These are phyloP conservation scores for Suhomyces choctaworum DNA, from an alignment of 1,139 yeast species.

Conservation along the genomic window DNA sequence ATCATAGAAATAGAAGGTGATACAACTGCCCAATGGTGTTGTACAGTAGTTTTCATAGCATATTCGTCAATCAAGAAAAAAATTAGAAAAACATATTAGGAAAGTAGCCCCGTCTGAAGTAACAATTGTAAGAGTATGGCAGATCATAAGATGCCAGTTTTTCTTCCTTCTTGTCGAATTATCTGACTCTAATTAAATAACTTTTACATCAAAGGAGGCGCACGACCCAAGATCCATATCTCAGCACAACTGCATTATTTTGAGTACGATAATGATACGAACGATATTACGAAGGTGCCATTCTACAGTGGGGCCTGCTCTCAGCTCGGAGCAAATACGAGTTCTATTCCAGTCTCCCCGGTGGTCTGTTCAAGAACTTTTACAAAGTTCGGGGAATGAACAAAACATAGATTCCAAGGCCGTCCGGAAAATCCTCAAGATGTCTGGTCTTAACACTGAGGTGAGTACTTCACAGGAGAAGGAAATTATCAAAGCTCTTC, in stretches of 20 bases:
- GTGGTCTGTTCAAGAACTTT: slow-evolving; percentile 31
- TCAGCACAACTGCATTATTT: too few species aligned
- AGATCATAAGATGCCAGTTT: too few species aligned
- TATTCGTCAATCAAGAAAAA: slow-evolving; percentile 1
- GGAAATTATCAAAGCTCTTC: slow-evolving; percentile 33
- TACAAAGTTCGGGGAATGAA: slow-evolving; percentile 15
- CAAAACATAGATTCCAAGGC: slow-evolving; percentile 20
- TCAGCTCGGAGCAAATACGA: slow-evolving; percentile 7
- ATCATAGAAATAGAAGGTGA: background rate
- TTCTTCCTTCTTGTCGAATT: too few species aligned
- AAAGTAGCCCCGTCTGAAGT: too few species aligned
- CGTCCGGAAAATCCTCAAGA: slow-evolving; percentile 35
- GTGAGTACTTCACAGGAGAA: slow-evolving; percentile 24
- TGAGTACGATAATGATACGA: background rate
- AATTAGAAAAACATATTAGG: too few species aligned
- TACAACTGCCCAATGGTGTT: background rate
- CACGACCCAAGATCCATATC: too few species aligned
- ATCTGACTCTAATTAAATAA: too few species aligned
- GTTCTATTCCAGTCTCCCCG: slow-evolving; percentile 23
- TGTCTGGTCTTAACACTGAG: slow-evolving; percentile 47
- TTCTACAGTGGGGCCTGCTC: slow-evolving; percentile 7
- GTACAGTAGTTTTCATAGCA: slow-evolving; percentile 5
- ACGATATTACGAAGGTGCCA: slow-evolving; percentile 4
- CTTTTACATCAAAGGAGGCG: too few species aligned
- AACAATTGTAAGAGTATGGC: too few species aligned